These are phyloP conservation scores for Dictyostelium brefeldianum DNA, from an alignment of 78 protist species.

Conservation along the genomic window DNA sequence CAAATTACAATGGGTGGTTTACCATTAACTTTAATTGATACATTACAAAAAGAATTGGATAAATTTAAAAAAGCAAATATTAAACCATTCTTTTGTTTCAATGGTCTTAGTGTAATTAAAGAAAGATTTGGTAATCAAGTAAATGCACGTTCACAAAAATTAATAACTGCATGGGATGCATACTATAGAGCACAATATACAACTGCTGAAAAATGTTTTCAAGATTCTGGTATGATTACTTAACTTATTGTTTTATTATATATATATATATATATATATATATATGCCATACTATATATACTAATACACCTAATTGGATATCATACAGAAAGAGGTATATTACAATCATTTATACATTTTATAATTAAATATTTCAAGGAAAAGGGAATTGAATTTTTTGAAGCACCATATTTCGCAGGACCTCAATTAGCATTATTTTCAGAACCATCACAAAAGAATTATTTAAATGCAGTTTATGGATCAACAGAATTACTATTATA, in stretches of 20 bases:
- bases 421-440: slow-evolving; percentile 68
- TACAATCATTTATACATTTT: slow-evolving; percentile 42
- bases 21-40: slow-evolving; percentile 40
- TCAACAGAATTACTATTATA: slow-evolving; percentile 44
- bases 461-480: slow-evolving; percentile 76
- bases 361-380: slow-evolving; percentile 53
- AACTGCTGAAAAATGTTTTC: slow-evolving; percentile 52
- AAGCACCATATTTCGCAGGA: slow-evolving; percentile 59
- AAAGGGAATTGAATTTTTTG: slow-evolving; percentile 50
- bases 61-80: slow-evolving; percentile 72
- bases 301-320: neutral
- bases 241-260: neutral
- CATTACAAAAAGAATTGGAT: slow-evolving; percentile 45
- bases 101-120: slow-evolving; percentile 32
- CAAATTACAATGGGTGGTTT: slow-evolving; percentile 80
- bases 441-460: slow-evolving; percentile 73
- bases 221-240: slow-evolving; percentile 23
- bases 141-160: slow-evolving; percentile 3
- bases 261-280: neutral
- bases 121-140: neutral
- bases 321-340: slow-evolving; percentile 29
- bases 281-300: neutral
- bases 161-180: slow-evolving; percentile 69
- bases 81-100: slow-evolving; percentile 72
- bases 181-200: slow-evolving; percentile 48